Percentiles rank a stretch among this genome's conserved stretches.
These are phyloP conservation scores for Clitocybe nebularis DNA, from an alignment of 1,284 basidiomycete genomes.

Conservation along the genomic window DNA sequence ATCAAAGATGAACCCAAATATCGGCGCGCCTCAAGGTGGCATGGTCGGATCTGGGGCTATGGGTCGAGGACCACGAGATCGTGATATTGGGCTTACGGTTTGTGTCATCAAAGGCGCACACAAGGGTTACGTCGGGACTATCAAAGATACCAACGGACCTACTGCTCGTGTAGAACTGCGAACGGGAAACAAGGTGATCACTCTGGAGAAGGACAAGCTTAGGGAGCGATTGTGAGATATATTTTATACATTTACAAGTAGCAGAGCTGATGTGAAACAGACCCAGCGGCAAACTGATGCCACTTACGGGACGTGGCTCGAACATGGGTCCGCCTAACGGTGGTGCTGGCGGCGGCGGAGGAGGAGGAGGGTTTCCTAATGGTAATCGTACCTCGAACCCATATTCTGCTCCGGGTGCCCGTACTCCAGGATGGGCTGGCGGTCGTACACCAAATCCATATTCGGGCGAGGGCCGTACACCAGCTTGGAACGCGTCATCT, in stretches of 20 bases:
- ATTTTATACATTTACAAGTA: constrained; percentile 1
- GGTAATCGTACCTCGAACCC: constrained; percentile 47
- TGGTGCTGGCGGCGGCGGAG: constrained; percentile 25
- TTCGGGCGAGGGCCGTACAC: constrained; percentile 46
- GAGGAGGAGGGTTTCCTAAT: too few relatives aligned
- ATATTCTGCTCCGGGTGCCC: constrained; percentile 44
- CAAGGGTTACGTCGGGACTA: constrained; percentile 89
- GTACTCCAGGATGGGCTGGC: constrained; percentile 62
- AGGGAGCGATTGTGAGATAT: constrained; percentile 72
- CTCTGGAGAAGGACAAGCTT: constrained; percentile 80
- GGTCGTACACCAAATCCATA: constrained; percentile 68
- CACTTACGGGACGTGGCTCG: constrained; percentile 30
- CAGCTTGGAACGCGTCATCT: constrained; percentile 54
- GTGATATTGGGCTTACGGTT: constrained; percentile 79
- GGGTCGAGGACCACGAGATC: constrained; percentile 74
- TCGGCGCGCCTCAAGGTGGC: constrained; percentile 62
- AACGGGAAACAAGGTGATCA: constrained; percentile 88
- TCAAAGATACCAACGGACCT: constrained; percentile 93
- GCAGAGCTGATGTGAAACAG: constrained; percentile 27
- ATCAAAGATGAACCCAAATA: constrained; percentile 94
- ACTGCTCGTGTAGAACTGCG: constrained; percentile 89
- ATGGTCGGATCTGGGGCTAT: constrained; percentile 80
- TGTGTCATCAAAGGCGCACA: constrained; percentile 84
- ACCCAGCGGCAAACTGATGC: constrained; percentile 51
- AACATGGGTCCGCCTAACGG: constrained; percentile 11